Evolutionary conservation across 306 rosid species (phyloP).

Genomic region (Fragaria ananassa): DNA sequence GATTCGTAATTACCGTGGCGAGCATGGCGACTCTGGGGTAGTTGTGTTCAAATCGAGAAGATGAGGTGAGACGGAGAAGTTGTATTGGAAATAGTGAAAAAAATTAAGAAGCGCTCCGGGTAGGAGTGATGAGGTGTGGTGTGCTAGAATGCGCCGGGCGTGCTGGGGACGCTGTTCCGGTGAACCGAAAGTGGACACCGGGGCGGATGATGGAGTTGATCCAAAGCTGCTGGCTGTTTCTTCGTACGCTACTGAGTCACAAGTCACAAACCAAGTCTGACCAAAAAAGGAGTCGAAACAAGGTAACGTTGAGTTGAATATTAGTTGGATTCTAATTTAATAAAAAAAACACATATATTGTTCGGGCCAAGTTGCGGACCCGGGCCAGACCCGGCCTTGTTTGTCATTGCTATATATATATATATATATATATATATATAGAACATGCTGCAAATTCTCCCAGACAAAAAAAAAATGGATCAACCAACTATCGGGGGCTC

Average conservation of each 20-base stretch:
- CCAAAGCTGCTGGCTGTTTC: not conserved
- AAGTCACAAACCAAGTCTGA: not conserved
- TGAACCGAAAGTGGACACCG: not conserved
- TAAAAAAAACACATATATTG: too few species aligned
- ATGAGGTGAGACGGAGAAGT: not conserved
- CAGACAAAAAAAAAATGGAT: too few species aligned
- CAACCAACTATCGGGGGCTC: too few species aligned
- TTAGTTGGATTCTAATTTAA: too few species aligned
- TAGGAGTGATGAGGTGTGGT: not conserved
- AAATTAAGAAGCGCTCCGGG: not conserved
- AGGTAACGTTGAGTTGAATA: too few species aligned
- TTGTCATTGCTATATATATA: too few species aligned
- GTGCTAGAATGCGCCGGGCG: constrained; percentile 11
- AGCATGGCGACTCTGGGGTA: constrained; percentile 35
- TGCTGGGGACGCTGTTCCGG: constrained; percentile 4
- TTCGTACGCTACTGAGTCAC: not conserved
- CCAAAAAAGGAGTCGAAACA: not conserved
- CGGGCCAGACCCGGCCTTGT: too few species aligned
- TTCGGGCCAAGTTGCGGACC: too few species aligned
- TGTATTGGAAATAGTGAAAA: not conserved
- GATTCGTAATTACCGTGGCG: constrained; percentile 45
- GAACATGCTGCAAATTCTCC: too few species aligned
- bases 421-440: too few species aligned
- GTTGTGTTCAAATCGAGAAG: not conserved
- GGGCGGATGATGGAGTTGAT: not conserved